Conservation (phyloP, 2,329 filamentous ascomycete species). For the Pseudogymnoascus sp. region DNA sequence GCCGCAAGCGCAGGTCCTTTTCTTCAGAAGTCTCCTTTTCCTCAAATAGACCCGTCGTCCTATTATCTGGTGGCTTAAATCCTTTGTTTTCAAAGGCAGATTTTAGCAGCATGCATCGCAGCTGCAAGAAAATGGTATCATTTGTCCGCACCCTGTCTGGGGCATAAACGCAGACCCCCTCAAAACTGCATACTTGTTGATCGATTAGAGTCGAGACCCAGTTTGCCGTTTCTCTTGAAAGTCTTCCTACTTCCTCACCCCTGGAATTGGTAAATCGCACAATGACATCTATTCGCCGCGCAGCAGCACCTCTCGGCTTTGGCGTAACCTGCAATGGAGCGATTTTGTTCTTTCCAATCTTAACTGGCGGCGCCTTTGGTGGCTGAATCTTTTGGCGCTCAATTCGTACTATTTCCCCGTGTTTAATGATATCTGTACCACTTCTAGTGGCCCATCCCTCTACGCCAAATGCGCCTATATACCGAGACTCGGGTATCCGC, state of each 20-base stretch:
- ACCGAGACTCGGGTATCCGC: slow-evolving; percentile 51
- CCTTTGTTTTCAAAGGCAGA: slow-evolving; percentile 61
- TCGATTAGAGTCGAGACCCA: slow-evolving; percentile 94
- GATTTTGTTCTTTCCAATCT: slow-evolving; percentile 35
- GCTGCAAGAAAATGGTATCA: slow-evolving; percentile 87
- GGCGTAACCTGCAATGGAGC: slow-evolving; percentile 17
- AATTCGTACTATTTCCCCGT: slow-evolving; percentile 77
- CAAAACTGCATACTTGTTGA: slow-evolving; percentile 79
- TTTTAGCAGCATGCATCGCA: slow-evolving; percentile 67
- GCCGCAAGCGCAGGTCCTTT: slow-evolving; percentile 70
- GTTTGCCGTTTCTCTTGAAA: slow-evolving; percentile 77
- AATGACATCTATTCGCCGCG: slow-evolving; percentile 69
- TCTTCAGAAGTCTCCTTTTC: slow-evolving; percentile 81
- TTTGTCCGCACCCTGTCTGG: slow-evolving; percentile 80
- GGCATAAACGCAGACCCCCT: slow-evolving; percentile 80
- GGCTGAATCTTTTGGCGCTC: slow-evolving; percentile 73
- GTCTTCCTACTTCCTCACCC: slow-evolving; percentile 75
- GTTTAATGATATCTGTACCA: slow-evolving; percentile 63
- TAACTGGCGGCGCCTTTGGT: slow-evolving; percentile 38
- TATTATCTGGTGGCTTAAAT: slow-evolving; percentile 59
- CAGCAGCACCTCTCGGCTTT: slow-evolving; percentile 35
- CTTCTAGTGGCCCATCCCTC: slow-evolving; percentile 88
- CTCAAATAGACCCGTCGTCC: slow-evolving; percentile 67
- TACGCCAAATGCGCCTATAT: slow-evolving; percentile 86
- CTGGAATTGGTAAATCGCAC: slow-evolving; percentile 78